Evolutionary conservation across 2,329 filamentous ascomycete genomes (phyloP), one percentile per base, ranked within the genome.

Genomic region (Cercospora citrullina): DNA sequence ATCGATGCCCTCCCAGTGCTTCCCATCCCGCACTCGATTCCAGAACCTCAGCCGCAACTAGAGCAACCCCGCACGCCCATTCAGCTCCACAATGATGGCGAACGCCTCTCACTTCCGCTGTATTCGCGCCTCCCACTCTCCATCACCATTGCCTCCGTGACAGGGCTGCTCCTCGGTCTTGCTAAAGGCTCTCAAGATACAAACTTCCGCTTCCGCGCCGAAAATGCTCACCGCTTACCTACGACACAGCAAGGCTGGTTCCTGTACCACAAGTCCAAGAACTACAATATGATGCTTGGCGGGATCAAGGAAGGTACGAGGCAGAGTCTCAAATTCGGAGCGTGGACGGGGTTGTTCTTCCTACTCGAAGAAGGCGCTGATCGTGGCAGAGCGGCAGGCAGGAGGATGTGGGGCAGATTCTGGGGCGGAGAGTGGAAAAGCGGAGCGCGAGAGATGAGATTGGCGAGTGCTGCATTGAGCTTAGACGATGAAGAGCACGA

Each of bases 231-330:
- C 84, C 91, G 94, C 72, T 88, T 97, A 70, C 95, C 95, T 21
- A 89, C 87, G 3, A 90, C 90, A 1, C 89, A 92, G 28, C 88
- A 89, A 2, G 94, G 93, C 18, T 99, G 95, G 95, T 99, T 94
- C 78, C 87, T 98, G n/a, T 99, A 99, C 80, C 94, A 98, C 84
- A 97, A 97, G 81, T 92, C 89, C 78, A 98, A 98, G 81, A 98
- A 97, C 80, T 98, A 99, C 82, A 89, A 93, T 75, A 87, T 91
- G 62, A 89, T 92, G 75, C 86, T 91, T 23, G 91, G 91, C 5
- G 94, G 91, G 0, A 82, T 96, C 18, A 87, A 87, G 63, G 93
- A 96, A 75, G 95, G 93, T 0, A 74, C 92, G 60, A 89, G 86
- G 72, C 92, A 95, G 85, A 93, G 91, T 1, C 78, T 82, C 33